phyloP scores from a whole-genome alignment of 2,329 filamentous ascomycete species.

The Rosellinia necatrix region DNA sequence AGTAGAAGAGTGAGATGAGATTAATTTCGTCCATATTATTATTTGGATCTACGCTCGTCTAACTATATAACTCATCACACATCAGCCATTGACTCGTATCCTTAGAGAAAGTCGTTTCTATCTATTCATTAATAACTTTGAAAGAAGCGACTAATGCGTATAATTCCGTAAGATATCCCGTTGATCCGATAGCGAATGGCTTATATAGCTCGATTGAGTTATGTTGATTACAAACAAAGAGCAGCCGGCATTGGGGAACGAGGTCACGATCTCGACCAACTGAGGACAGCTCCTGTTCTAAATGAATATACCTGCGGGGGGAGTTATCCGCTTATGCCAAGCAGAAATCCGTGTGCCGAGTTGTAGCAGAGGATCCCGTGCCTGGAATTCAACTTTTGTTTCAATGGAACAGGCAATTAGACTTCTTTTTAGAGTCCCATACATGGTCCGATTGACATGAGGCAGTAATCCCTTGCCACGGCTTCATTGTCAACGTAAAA shows the following conservation, averaged over 20 bases:
- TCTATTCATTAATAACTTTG: not conserved
- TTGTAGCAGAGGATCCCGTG: not conserved
- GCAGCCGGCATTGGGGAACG: not conserved
- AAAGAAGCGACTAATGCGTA: not conserved
- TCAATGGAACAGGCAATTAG: conserved; percentile 1
- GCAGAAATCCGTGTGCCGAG: conserved; percentile 9
- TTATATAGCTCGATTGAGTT: not conserved
- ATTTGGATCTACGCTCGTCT: not conserved
- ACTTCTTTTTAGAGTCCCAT: conserved; percentile 2
- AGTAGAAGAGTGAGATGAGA: no score
- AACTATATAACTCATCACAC: not conserved
- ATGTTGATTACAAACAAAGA: not conserved
- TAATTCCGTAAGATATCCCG: not conserved
- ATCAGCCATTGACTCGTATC: not conserved
- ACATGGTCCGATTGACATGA: not conserved
- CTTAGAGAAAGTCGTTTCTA: not conserved
- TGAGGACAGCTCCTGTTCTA: not conserved
- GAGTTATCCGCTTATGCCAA: conserved; percentile 11
- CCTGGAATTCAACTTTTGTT: not conserved
- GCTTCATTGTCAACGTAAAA: not conserved
- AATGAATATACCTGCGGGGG: not conserved
- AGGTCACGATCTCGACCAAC: not conserved
- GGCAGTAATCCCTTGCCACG: not conserved
- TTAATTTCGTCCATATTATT: not conserved
- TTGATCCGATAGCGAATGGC: not conserved